Conservation (phyloP, 2,329 filamentous ascomycete species). For the Clarireedia homoeocarpa region DNA sequence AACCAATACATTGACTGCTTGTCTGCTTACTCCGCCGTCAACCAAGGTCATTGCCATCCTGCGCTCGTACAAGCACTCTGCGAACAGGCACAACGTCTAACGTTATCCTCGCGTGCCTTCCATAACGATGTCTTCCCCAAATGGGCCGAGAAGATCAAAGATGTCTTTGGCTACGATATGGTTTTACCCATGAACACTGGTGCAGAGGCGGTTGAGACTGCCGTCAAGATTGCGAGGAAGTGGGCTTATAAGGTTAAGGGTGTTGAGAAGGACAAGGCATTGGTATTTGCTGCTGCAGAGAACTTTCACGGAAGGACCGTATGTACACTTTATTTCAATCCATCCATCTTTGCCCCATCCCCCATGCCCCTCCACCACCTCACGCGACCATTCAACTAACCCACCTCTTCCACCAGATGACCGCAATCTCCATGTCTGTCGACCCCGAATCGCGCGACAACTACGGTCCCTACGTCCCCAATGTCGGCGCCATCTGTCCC, state of each 20-base stretch:
- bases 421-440: constrained; percentile 88
- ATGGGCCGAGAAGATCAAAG: constrained; percentile 86
- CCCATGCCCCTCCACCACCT: background rate
- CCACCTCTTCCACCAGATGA: constrained; percentile 46
- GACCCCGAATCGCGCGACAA: constrained; percentile 91
- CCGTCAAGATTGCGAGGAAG: constrained; percentile 91
- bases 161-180: constrained; percentile 94
- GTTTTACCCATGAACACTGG: constrained; percentile 97
- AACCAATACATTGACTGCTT: constrained; percentile 96
- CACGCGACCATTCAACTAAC: no score
- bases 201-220: constrained; percentile 92
- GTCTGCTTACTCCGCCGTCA: constrained; percentile 95
- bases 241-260: constrained; percentile 97
- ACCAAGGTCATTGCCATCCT: constrained; percentile 96
- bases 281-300: constrained; percentile 77
- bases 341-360: background rate
- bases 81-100: constrained; percentile 83
- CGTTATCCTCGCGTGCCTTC: constrained; percentile 89
- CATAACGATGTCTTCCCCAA: constrained; percentile 97
- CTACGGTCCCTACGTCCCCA: constrained; percentile 92
- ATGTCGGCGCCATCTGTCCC: constrained; percentile 71
- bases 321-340: constrained; percentile 31
- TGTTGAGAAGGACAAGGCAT: constrained; percentile 73
- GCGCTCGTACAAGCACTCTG: constrained; percentile 85
- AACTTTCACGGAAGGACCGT: constrained; percentile 97